These are phyloP conservation scores for Phytophthora ramorum DNA, from an alignment of 352 stramenopile species.

Conservation along the genomic window DNA sequence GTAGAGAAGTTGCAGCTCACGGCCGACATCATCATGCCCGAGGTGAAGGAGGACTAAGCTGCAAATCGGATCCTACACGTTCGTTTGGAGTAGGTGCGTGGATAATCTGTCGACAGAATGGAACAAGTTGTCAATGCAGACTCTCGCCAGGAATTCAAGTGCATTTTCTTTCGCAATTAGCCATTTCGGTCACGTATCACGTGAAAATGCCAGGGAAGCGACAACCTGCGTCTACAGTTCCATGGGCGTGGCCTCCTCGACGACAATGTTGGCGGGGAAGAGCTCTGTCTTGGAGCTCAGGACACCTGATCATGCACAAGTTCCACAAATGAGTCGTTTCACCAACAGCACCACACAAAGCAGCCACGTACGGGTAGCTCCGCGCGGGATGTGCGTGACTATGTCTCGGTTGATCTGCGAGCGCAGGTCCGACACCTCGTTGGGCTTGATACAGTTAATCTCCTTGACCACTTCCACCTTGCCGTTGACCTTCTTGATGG, in stretches of 20 bases:
- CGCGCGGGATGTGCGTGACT: constrained; percentile 82
- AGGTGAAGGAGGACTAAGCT: constrained; percentile 28
- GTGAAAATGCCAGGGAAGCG: constrained; percentile 21
- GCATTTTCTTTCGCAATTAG: constrained; percentile 40
- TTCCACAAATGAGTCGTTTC: constrained; percentile 9
- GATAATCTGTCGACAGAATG: constrained; percentile 12
- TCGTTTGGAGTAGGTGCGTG: constrained; percentile 12
- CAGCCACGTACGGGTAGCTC: constrained; percentile 73
- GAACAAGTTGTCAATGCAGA: constrained; percentile 9
- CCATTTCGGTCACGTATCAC: constrained; percentile 17
- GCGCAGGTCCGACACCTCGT: constrained; percentile 91
- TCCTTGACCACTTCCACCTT: constrained; percentile 88
- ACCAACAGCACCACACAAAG: not conserved
- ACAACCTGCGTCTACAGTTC: constrained; percentile 62
- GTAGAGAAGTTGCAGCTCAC: constrained; percentile 87
- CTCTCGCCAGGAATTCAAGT: constrained; percentile 30
- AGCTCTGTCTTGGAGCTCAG: constrained; percentile 77
- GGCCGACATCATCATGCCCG: constrained; percentile 67
- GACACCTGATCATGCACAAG: constrained; percentile 46
- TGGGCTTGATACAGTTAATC: constrained; percentile 94
- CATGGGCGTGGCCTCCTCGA: constrained; percentile 82
- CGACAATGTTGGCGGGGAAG: constrained; percentile 64
- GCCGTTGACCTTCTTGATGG: constrained; percentile 93
- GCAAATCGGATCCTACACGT: constrained; percentile 2
- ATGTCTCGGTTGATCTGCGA: constrained; percentile 87